phyloP scores from a whole-genome alignment of 805 yeast species.

The Metschnikowia arizonensis region DNA sequence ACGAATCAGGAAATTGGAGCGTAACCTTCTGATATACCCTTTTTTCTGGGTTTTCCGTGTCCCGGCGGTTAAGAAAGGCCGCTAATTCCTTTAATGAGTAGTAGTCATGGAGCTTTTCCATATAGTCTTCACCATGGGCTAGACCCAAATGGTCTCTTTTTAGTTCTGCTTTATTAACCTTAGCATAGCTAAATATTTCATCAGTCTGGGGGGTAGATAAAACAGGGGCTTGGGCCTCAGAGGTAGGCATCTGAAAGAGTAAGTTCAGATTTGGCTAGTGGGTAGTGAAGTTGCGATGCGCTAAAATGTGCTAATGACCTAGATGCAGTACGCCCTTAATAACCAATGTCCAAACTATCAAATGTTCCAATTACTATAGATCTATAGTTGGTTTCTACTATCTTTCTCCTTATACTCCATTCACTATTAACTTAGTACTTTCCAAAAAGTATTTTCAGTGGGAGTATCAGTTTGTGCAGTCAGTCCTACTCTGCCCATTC shows the following conservation, averaged over 20 bases:
- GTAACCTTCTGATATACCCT: constrained; percentile 53
- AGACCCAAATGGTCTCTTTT: constrained; percentile 26
- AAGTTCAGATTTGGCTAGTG: not conserved
- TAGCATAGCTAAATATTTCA: constrained; percentile 46
- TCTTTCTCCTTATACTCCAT: too few relatives aligned
- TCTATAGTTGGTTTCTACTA: too few relatives aligned
- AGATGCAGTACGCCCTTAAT: not conserved
- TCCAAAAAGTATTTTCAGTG: too few relatives aligned
- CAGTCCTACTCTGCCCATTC: too few relatives aligned
- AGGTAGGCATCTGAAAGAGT: constrained; percentile 9
- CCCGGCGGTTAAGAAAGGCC: constrained; percentile 30
- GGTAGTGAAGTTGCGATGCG: constrained; percentile 2
- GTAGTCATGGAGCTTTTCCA: constrained; percentile 40
- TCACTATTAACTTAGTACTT: too few relatives aligned
- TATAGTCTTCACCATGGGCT: constrained; percentile 28
- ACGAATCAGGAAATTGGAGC: constrained; percentile 82
- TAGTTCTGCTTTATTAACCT: constrained; percentile 26
- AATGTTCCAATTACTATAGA: too few relatives aligned
- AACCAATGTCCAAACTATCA: too few relatives aligned
- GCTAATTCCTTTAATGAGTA: constrained; percentile 53
- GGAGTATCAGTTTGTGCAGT: too few relatives aligned
- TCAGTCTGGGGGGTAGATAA: constrained; percentile 74
- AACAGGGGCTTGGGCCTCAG: constrained; percentile 51
- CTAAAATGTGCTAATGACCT: not conserved
- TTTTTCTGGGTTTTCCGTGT: constrained; percentile 11